Base-by-base conservation (phyloP, 306 rosid species). In the Amphicarpaea edgeworthii region DNA sequence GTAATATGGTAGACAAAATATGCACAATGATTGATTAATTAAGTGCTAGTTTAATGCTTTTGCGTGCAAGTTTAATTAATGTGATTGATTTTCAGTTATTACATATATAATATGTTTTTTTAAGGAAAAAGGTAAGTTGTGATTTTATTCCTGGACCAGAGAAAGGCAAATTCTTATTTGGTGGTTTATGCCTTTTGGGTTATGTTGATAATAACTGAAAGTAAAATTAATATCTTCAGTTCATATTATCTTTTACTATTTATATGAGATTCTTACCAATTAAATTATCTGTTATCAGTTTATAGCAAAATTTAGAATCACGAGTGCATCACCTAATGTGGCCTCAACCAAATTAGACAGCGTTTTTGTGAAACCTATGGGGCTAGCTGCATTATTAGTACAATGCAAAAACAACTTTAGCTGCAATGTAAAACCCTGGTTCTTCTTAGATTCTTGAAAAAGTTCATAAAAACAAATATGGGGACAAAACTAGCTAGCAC, bases 111-210 rank as follows among this genome's bases (percentile, higher is more conserved):
- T n/a, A n/a, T n/a, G n/a, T 14, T 14, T 30, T 28, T 30, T 20
- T 7, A 19, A 54, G 30, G 60, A 6, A 12, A 46, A 46, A 16
- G 9, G 30, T 42, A 42, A 51, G 6, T 20, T 53, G 28, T 40
- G 68, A 72, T 58, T 28, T 72, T n/a, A 21, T 57, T 72, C 57
- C 40, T 38, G 32, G 63, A 51, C 7, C 47, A 51, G 66, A 54
- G 15, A 11, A 34, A 20, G 15, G 24, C n/a, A 55, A 72, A 40
- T 40, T 72, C 14, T 3, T 1, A 53, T 23, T n/a, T 42, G 16
- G 41, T 26, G 63, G 6, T 63, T 34, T 59, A 59, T 28, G 34
- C 37, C 0, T 32, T 62, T 9, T 50, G 62, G 8, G 40, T 10
- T 47, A 41, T 49, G n/a, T 19, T 8, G 24, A 30, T 47, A 15